These are phyloP conservation scores for Tylopilus sp. DNA, from an alignment of 768 basidiomycete species.

Conservation along the genomic window DNA sequence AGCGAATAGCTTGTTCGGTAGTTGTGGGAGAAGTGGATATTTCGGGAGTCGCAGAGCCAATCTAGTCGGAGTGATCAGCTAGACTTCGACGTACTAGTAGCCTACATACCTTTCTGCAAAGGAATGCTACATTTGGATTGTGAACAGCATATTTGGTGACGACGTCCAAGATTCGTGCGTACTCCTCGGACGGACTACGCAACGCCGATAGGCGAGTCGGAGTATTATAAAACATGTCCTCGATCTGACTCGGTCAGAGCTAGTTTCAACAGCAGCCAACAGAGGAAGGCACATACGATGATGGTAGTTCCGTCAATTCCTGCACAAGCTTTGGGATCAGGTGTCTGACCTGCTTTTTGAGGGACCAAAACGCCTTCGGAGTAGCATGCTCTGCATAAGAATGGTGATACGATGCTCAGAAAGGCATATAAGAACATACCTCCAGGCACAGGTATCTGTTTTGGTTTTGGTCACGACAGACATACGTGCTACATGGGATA, in stretches of 20 bases:
- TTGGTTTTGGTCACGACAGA: conserved; percentile 90
- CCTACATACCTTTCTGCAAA: conserved; percentile 78
- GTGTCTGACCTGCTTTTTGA: conserved; percentile 62
- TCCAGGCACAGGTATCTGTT: conserved; percentile 83
- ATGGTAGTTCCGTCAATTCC: conserved; percentile 94
- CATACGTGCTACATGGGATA: conserved; percentile 57
- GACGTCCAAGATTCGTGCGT: conserved; percentile 85
- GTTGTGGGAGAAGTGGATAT: conserved; percentile 75
- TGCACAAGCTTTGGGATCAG: conserved; percentile 86
- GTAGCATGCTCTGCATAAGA: conserved; percentile 66
- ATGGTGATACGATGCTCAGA: conserved; percentile 2
- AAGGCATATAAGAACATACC: conserved; percentile 50
- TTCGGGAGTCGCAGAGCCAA: conserved; percentile 71
- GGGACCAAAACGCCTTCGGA: conserved; percentile 71
- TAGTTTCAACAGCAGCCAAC: background rate
- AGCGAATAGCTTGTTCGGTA: conserved; percentile 64
- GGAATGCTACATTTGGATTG: conserved; percentile 83
- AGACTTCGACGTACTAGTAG: background rate
- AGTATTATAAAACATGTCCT: conserved; percentile 93
- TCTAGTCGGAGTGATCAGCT: conserved; percentile 40
- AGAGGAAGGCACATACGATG: conserved; percentile 46
- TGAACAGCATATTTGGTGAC: conserved; percentile 92
- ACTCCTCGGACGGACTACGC: conserved; percentile 85
- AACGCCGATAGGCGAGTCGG: conserved; percentile 85
- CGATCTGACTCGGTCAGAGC: conserved; percentile 56